Percentiles rank a stretch among this genome's conserved stretches.
Evolutionary conservation across 192 early-diverging fungal genomes (phyloP).

Genomic region (Coemansia sp.): DNA sequence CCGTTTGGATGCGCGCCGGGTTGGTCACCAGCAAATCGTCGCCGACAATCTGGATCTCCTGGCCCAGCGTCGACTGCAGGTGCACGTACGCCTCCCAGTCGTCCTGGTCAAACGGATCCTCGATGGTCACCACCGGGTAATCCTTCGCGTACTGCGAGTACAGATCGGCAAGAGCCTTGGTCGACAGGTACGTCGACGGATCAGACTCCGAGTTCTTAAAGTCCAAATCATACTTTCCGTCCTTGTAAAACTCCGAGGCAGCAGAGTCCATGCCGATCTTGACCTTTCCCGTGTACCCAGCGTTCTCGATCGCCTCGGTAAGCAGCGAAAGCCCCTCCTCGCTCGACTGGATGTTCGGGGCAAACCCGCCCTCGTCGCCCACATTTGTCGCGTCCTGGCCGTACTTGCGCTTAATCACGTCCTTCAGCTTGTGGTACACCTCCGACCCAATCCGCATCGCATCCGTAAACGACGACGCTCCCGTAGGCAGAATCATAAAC

Average conservation of each 20-base stretch:
- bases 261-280: conserved; percentile 97
- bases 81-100: conserved; percentile 92
- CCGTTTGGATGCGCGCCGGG: conserved; percentile 84
- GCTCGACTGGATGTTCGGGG: conserved; percentile 98
- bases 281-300: conserved; percentile 96
- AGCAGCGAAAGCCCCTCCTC: conserved; percentile 94
- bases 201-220: conserved; percentile 93
- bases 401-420: conserved; percentile 98
- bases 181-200: conserved; percentile 65
- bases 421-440: conserved; percentile 94
- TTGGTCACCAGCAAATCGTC: conserved; percentile 99
- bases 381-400: conserved; percentile 99
- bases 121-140: conserved; percentile 93
- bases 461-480: conserved; percentile 87
- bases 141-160: conserved; percentile 78
- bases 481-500: conserved; percentile 99
- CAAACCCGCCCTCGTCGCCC: conserved; percentile 99
- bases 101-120: conserved; percentile 99
- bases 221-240: conserved; percentile 96
- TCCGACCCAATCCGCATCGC: conserved; percentile 98
- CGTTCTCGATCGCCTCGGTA: conserved; percentile 82
- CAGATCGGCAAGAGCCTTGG: conserved; percentile 77
- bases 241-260: conserved; percentile 98
- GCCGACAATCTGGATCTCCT: conserved; percentile 89
- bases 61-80: conserved; percentile 60